Evolutionary conservation across 176 grass and related monocot species (phyloP).

Genomic region (Oryza rufipogon): DNA sequence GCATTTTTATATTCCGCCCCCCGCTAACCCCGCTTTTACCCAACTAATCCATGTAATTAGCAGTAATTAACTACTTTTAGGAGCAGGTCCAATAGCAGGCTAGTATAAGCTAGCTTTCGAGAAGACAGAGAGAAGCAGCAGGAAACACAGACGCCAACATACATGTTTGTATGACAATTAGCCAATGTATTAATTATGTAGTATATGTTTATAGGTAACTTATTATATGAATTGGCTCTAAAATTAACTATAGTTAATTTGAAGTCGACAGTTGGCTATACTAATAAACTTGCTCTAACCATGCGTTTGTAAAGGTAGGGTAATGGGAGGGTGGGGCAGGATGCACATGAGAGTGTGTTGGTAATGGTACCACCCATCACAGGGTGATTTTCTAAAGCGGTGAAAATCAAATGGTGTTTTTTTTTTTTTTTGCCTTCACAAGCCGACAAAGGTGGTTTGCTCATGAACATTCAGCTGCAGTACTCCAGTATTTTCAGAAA

Average conservation of each 20-base stretch:
- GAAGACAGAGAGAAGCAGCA: too few species aligned
- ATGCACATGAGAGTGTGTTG: neutral
- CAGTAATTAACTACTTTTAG: too few species aligned
- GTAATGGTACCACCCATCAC: neutral
- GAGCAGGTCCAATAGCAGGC: too few species aligned
- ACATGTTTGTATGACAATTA: too few species aligned
- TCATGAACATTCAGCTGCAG: neutral
- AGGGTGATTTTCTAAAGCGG: neutral
- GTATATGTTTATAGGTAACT: too few species aligned
- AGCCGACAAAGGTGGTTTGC: neutral
- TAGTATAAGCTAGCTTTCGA: too few species aligned
- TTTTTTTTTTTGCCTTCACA: neutral
- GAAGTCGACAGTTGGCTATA: too few species aligned
- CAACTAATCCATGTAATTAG: neutral
- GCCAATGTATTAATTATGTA: too few species aligned
- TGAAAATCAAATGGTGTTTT: neutral
- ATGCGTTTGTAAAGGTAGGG: neutral
- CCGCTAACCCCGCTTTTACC: neutral
- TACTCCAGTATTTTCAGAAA: neutral
- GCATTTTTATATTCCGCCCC: conserved; percentile 40
- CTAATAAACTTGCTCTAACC: too few species aligned
- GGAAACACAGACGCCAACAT: too few species aligned
- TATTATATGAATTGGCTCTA: too few species aligned
- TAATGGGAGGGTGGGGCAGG: neutral
- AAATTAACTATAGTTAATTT: too few species aligned